Evolutionary conservation across 2,329 filamentous ascomycete species (phyloP).

Genomic region (Epicoccum nigrum): DNA sequence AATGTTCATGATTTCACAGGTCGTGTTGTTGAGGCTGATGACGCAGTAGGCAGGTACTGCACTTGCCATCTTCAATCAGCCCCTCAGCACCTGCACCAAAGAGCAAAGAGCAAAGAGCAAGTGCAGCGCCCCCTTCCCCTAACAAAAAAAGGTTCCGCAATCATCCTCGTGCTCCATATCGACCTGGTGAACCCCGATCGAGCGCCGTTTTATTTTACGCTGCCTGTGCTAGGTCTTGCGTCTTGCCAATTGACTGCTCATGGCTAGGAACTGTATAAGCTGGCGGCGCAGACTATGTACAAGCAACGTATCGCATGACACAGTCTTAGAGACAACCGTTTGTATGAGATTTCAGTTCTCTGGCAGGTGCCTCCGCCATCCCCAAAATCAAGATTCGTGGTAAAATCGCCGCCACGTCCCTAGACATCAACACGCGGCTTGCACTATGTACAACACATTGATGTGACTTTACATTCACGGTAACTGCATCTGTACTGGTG

Average conservation of each 20-base stretch:
- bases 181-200: no score
- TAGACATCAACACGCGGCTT: not conserved
- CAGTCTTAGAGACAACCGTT: not conserved
- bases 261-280: conserved; percentile 1
- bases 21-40: conserved; percentile 20
- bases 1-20: not conserved
- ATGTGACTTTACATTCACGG: not conserved
- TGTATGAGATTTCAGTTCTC: not conserved
- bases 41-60: conserved; percentile 11
- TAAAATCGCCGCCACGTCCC: not conserved
- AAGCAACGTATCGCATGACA: not conserved
- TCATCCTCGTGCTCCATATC: no score
- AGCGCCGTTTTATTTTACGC: no score
- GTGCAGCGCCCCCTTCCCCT: no score
- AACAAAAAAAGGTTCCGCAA: no score
- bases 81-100: no score
- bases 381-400: not conserved
- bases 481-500: not conserved
- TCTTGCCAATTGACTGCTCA: no score
- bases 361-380: not conserved
- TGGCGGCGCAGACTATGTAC: conserved; percentile 3
- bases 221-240: no score
- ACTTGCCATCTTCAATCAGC: no score
- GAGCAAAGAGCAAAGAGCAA: no score
- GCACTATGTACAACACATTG: not conserved